Evolutionary conservation across 768 basidiomycete species (phyloP).

Genomic region (Phylloporus sp.): DNA sequence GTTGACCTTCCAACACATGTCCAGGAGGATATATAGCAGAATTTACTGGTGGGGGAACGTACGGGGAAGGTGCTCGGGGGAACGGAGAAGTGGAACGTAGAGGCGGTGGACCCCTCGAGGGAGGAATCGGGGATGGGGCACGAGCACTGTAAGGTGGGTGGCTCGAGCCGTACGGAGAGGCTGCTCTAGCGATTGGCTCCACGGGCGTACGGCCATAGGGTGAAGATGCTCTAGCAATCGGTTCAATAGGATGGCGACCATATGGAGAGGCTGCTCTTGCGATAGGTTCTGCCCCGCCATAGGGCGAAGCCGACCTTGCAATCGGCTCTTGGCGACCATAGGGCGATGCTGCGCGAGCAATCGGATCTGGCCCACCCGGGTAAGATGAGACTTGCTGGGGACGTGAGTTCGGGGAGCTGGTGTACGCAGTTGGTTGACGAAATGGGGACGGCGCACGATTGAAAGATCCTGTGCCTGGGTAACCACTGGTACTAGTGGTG

Average conservation of each 20-base stretch:
- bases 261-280: slow-evolving; percentile 29
- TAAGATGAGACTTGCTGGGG: slow-evolving; percentile 42
- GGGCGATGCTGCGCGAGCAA: slow-evolving; percentile 30
- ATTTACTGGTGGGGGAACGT: slow-evolving; percentile 17
- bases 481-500: slow-evolving; percentile 23
- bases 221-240: slow-evolving; percentile 34
- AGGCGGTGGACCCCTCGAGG: slow-evolving; percentile 13
- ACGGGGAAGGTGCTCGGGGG: slow-evolving; percentile 29
- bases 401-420: slow-evolving; percentile 45
- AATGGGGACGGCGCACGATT: slow-evolving; percentile 34
- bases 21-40: slow-evolving; percentile 48
- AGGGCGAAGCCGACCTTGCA: slow-evolving; percentile 31
- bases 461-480: slow-evolving; percentile 27
- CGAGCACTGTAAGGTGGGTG: slow-evolving; percentile 25
- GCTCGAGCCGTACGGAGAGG: slow-evolving; percentile 28
- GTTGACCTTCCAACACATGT: slow-evolving; percentile 53
- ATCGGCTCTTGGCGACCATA: slow-evolving; percentile 33
- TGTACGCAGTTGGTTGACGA: slow-evolving; percentile 29
- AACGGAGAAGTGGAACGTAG: slow-evolving; percentile 30
- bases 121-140: slow-evolving; percentile 29
- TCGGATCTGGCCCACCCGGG: slow-evolving; percentile 33
- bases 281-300: slow-evolving; percentile 28
- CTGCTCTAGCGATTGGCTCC: slow-evolving; percentile 38
- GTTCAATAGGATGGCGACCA: slow-evolving; percentile 32
- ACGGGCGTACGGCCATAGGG: slow-evolving; percentile 33